Percentiles rank a stretch among this genome's conserved stretches.
These are phyloP conservation scores for Xylaria sp. DNA, from an alignment of 2,329 filamentous ascomycete genomes.

Conservation along the genomic window DNA sequence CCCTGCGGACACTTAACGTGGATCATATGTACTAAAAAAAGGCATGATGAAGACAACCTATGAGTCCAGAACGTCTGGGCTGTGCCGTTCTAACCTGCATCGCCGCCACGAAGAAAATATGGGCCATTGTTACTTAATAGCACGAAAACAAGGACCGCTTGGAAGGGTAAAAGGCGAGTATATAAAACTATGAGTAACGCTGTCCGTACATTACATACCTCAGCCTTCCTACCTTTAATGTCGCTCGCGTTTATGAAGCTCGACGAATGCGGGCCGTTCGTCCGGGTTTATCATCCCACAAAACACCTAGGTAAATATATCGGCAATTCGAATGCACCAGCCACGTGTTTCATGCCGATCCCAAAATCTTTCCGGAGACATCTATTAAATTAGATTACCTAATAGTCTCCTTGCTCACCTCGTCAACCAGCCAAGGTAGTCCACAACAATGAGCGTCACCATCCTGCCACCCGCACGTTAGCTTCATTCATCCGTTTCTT, in stretches of 20 bases:
- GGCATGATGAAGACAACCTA: not conserved
- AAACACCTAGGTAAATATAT: conserved; percentile 11
- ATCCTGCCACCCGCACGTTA: conserved; percentile 56
- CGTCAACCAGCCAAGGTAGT: conserved; percentile 69
- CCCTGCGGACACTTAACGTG: conserved; percentile 63
- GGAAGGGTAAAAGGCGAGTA: conserved; percentile 4
- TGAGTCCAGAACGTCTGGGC: not conserved
- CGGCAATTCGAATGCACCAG: conserved; percentile 9
- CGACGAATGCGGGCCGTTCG: not conserved
- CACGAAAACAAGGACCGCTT: not conserved
- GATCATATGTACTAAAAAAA: conserved; percentile 59
- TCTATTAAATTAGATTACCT: conserved; percentile 1
- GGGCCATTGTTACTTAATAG: not conserved
- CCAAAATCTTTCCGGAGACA: conserved; percentile 10
- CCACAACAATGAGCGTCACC: conserved; percentile 70
- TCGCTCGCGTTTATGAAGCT: conserved; percentile 16
- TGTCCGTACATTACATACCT: conserved; percentile 24
- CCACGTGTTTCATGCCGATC: conserved; percentile 11
- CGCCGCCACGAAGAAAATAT: not conserved
- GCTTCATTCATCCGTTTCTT: conserved; percentile 28
- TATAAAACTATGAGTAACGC: conserved; percentile 22
- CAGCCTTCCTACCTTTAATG: conserved; percentile 4
- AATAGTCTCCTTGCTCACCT: conserved; percentile 53
- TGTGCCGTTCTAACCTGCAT: not conserved
- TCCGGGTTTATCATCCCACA: not conserved